Percentiles rank a stretch among this genome's conserved stretches.
These are phyloP conservation scores for Ustilago curta DNA, from an alignment of 1,284 basidiomycete species.

Conservation along the genomic window DNA sequence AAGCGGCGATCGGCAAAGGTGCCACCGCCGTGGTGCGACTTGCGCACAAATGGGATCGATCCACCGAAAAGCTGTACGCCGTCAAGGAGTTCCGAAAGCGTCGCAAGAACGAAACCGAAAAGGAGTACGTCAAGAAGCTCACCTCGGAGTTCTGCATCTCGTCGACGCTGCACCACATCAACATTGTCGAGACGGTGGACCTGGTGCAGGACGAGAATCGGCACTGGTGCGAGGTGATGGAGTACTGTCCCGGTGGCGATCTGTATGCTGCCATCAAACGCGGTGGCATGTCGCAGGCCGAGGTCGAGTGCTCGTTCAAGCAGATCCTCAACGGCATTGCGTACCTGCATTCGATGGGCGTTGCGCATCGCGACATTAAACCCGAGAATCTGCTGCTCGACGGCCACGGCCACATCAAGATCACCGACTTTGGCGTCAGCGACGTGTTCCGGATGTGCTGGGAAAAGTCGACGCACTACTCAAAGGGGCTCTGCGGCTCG, in stretches of 20 bases:
- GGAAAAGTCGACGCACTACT: slow-evolving; percentile 97
- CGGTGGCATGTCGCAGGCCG: slow-evolving; percentile 91
- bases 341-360: slow-evolving; percentile 94
- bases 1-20: slow-evolving; percentile 95
- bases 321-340: slow-evolving; percentile 89
- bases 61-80: slow-evolving; percentile 97
- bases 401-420: slow-evolving; percentile 93
- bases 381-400: slow-evolving; percentile 97
- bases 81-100: slow-evolving; percentile 99
- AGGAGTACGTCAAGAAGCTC: slow-evolving; percentile 99
- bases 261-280: slow-evolving; percentile 98
- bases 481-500: slow-evolving; percentile 93
- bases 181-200: slow-evolving; percentile 98
- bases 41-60: slow-evolving; percentile 98
- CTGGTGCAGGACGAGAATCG: slow-evolving; percentile 95
- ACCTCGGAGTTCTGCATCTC: slow-evolving; percentile 99
- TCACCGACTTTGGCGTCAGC: slow-evolving; percentile 97
- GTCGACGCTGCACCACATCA: slow-evolving; percentile 93
- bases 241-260: slow-evolving; percentile 93
- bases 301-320: slow-evolving; percentile 98
- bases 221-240: slow-evolving; percentile 99
- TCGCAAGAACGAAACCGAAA: slow-evolving; percentile 97
- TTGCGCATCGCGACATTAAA: slow-evolving; percentile 97
- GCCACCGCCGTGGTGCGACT: slow-evolving; percentile 95
- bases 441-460: slow-evolving; percentile 98